Percentiles rank a stretch among this genome's conserved stretches.
Evolutionary conservation across 352 stramenopile species (phyloP).

Genomic region (Phytophthora idaei): DNA sequence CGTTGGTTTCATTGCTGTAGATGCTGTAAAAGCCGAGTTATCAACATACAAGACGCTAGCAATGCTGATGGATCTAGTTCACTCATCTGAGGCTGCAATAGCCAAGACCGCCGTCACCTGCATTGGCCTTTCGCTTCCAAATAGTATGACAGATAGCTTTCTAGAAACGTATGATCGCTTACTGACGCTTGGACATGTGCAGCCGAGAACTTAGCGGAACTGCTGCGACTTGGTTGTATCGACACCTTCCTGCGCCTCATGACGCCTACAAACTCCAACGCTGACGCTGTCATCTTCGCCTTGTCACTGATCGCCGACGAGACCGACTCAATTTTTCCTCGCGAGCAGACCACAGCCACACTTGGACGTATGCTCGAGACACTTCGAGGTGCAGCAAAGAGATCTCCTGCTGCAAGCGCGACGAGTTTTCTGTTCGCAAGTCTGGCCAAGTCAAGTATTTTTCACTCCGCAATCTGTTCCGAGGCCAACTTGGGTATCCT

Average conservation of each 20-base stretch:
- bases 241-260: conserved; percentile 62
- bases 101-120: conserved; percentile 57
- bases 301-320: conserved; percentile 67
- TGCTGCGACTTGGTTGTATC: conserved; percentile 57
- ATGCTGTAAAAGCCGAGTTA: conserved; percentile 44
- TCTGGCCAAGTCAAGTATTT: conserved; percentile 52
- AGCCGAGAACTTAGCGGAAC: conserved; percentile 65
- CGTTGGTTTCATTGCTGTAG: conserved; percentile 16
- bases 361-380: conserved; percentile 62
- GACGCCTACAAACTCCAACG: conserved; percentile 46
- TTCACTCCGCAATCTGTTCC: conserved; percentile 52
- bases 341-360: conserved; percentile 40
- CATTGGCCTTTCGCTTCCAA: conserved; percentile 60
- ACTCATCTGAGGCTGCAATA: conserved; percentile 43
- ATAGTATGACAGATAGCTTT: conserved; percentile 37
- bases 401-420: conserved; percentile 54
- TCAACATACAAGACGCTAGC: conserved; percentile 40
- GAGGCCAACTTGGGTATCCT: conserved; percentile 69
- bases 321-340: conserved; percentile 56
- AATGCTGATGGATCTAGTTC: conserved; percentile 48
- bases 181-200: background rate
- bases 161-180: background rate
- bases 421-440: conserved; percentile 68
- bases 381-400: conserved; percentile 64
- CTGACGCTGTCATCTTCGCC: conserved; percentile 55